Evolutionary conservation across 148 eudicot species (phyloP).

Genomic region (Amaranthus palmeri): DNA sequence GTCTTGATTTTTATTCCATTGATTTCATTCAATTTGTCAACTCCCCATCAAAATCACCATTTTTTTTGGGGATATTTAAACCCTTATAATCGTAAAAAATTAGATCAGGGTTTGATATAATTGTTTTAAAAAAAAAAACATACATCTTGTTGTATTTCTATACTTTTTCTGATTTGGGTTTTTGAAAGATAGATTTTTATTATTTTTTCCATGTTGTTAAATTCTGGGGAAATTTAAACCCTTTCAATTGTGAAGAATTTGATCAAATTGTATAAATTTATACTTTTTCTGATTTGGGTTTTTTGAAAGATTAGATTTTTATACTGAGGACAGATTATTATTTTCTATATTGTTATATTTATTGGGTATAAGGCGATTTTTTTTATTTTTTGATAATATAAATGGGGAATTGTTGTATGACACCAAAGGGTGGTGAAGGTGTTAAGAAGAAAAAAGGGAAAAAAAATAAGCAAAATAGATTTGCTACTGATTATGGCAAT

Average conservation of each 20-base stretch:
- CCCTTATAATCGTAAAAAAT: too few species aligned
- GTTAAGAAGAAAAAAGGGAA: constrained; percentile 22
- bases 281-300: not conserved
- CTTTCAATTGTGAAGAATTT: not conserved
- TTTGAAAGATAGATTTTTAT: not conserved
- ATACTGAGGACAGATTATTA: too few species aligned
- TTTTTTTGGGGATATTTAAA: too few species aligned
- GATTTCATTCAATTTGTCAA: not conserved
- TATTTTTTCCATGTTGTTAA: too few species aligned
- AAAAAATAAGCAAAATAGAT: constrained; percentile 32
- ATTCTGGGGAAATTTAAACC: too few species aligned
- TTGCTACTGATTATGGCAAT: constrained; percentile 19
- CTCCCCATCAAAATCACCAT: too few species aligned
- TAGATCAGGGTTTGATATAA: too few species aligned
- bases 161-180: not conserved
- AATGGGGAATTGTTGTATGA: constrained; percentile 58
- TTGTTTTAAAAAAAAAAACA: too few species aligned
- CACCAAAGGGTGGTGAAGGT: constrained; percentile 22
- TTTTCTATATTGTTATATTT: not conserved
- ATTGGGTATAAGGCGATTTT: not conserved
- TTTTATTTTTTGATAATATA: not conserved
- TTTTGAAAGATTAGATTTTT: not conserved
- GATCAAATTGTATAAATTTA: not conserved
- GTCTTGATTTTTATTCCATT: not conserved
- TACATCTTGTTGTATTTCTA: too few species aligned